Percentiles rank a stretch among this genome's conserved stretches.
Conservation (phyloP, 2,329 filamentous ascomycete species). For the Celoporthe dispersa region DNA sequence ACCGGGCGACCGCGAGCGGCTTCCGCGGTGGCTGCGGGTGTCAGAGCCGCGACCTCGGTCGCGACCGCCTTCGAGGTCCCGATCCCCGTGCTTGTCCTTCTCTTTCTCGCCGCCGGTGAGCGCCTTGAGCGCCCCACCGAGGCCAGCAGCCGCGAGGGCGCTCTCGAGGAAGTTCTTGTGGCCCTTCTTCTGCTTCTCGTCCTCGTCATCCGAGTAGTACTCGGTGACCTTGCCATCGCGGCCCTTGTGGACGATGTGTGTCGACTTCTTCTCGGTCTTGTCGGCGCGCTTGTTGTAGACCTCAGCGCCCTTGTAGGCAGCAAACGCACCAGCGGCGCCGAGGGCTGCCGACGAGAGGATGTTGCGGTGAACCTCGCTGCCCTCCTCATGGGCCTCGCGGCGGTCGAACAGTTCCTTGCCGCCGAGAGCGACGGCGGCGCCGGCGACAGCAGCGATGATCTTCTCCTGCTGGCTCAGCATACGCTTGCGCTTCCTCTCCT, state of each 20-base stretch:
- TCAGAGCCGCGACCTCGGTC: conserved; percentile 41
- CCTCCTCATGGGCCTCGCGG: conserved; percentile 58
- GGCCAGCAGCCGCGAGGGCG: conserved; percentile 64
- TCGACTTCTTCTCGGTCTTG: conserved; percentile 60
- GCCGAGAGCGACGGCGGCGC: conserved; percentile 66
- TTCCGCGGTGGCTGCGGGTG: conserved; percentile 55
- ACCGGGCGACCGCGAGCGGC: conserved; percentile 54
- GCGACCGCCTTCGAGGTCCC: conserved; percentile 29
- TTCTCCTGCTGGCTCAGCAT: conserved; percentile 67
- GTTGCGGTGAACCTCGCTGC: conserved; percentile 59
- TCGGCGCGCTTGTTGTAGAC: conserved; percentile 63
- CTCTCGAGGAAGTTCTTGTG: conserved; percentile 68
- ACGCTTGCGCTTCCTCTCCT: conserved; percentile 55
- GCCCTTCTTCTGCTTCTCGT: conserved; percentile 60
- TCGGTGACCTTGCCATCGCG: conserved; percentile 57
- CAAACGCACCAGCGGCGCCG: conserved; percentile 66
- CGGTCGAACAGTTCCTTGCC: conserved; percentile 71
- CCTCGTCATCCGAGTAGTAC: conserved; percentile 63
- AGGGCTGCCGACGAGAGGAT: conserved; percentile 63
- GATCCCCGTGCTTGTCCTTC: conserved; percentile 21
- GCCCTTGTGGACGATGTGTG: conserved; percentile 56
- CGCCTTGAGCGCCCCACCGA: conserved; percentile 65
- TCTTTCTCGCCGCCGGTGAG: conserved; percentile 54
- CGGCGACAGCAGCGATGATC: conserved; percentile 68
- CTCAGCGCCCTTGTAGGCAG: conserved; percentile 67